Percentiles rank a stretch among this genome's conserved stretches.
Evolutionary conservation across 1,284 basidiomycete species (phyloP).

Genomic region (Fistulina hepatica): DNA sequence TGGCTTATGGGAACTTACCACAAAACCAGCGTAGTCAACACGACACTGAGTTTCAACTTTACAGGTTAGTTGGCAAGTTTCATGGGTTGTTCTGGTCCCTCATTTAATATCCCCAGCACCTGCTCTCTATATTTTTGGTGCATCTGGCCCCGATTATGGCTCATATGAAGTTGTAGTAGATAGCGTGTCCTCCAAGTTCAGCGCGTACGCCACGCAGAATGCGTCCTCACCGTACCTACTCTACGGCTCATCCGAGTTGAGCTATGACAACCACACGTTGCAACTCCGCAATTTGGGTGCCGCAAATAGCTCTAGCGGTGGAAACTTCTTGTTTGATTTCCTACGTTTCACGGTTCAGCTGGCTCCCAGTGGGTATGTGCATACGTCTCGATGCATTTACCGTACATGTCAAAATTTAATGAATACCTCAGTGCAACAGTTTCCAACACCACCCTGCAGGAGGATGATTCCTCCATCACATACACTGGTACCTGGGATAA

Average conservation of each 20-base stretch:
- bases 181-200: conserved; percentile 17
- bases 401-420: neutral
- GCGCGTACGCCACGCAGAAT: conserved; percentile 20
- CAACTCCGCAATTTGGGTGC: conserved; percentile 28
- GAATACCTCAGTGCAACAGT: conserved; percentile 23
- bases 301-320: conserved; percentile 23
- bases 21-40: conserved; percentile 23
- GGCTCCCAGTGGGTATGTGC: conserved; percentile 26
- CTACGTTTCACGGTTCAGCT: conserved; percentile 27
- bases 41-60: conserved; percentile 28
- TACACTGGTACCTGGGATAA: conserved; percentile 30
- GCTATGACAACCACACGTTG: conserved; percentile 27
- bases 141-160: conserved; percentile 28
- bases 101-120: conserved; percentile 21
- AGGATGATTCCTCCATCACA: conserved; percentile 25
- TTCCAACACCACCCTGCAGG: conserved; percentile 28
- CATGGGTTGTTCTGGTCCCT: conserved; percentile 3
- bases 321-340: conserved; percentile 28
- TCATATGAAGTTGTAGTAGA: conserved; percentile 29
- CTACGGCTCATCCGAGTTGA: conserved; percentile 24
- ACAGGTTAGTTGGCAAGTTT: conserved; percentile 26
- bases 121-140: conserved; percentile 29
- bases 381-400: neutral
- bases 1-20: conserved; percentile 33
- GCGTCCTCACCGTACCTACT: conserved; percentile 24